These are phyloP conservation scores for Lodderomyces oxycetoniae DNA, from an alignment of 1,139 yeast genomes.

Conservation along the genomic window DNA sequence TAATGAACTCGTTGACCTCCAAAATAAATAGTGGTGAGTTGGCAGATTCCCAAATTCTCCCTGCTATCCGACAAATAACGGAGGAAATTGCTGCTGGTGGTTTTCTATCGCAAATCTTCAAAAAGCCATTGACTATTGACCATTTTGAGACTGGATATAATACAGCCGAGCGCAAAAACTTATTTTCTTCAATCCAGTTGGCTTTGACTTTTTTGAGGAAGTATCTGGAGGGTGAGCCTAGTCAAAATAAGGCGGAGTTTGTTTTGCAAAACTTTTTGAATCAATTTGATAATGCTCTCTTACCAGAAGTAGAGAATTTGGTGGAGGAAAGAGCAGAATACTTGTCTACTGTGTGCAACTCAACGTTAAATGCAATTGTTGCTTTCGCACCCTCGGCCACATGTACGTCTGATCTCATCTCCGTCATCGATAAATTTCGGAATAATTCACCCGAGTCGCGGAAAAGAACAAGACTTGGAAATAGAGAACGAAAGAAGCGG, in stretches of 20 bases:
- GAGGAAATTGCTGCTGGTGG: constrained; percentile 29
- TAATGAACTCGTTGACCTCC: constrained; percentile 24
- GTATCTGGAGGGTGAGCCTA: constrained; percentile 1
- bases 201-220: neutral
- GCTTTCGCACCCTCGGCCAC: constrained; percentile 20
- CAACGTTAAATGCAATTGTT: constrained; percentile 29
- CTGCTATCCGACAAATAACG: constrained; percentile 42
- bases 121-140: constrained; percentile 9
- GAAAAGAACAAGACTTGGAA: constrained; percentile 63
- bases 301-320: constrained; percentile 14
- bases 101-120: constrained; percentile 15
- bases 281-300: constrained; percentile 4
- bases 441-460: constrained; percentile 36
- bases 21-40: constrained; percentile 19
- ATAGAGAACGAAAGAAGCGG: constrained; percentile 79
- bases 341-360: constrained; percentile 27
- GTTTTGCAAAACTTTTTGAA: constrained; percentile 9
- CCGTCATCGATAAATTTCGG: constrained; percentile 24
- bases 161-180: neutral
- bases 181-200: neutral
- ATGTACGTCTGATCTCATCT: constrained; percentile 15
- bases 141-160: neutral
- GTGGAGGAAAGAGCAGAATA: constrained; percentile 17
- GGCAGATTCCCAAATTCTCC: constrained; percentile 29
- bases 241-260: constrained; percentile 5